phyloP scores from a whole-genome alignment of 176 grass and related monocot genomes.

The barley (Hordeum vulgare) region DNA sequence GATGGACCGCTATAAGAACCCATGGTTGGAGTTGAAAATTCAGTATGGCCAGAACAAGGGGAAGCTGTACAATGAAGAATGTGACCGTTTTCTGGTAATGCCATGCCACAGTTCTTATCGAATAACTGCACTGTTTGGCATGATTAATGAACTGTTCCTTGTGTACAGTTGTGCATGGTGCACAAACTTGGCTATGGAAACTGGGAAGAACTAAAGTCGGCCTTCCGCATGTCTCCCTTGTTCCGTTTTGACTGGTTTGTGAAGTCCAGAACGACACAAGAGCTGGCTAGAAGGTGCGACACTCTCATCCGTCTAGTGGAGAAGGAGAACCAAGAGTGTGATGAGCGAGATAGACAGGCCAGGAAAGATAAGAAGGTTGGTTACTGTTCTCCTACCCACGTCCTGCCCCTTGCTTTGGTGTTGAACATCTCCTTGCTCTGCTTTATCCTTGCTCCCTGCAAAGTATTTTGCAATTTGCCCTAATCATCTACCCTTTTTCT shows the following conservation, averaged over 20 bases:
- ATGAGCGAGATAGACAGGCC: conserved; percentile 57
- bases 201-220: conserved; percentile 79
- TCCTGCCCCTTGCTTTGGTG: not conserved
- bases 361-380: conserved; percentile 67
- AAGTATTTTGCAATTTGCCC: not conserved
- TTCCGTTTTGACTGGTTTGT: conserved; percentile 89
- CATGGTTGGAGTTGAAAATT: conserved; percentile 80
- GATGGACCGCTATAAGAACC: conserved; percentile 69
- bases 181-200: conserved; percentile 81
- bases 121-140: not conserved
- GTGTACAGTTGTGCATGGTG: conserved; percentile 65
- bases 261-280: conserved; percentile 67
- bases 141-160: not conserved
- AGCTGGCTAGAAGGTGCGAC: conserved; percentile 66
- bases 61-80: conserved; percentile 79
- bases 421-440: not conserved
- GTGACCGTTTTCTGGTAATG: conserved; percentile 79
- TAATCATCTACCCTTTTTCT: not conserved
- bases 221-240: conserved; percentile 55
- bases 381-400: not conserved
- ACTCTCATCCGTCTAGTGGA: conserved; percentile 75
- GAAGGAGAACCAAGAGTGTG: conserved; percentile 78
- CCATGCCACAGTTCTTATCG: not conserved
- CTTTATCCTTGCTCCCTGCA: not conserved
- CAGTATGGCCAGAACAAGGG: conserved; percentile 82